These are phyloP conservation scores for Rhodotorula sp. DNA, from an alignment of 1,284 basidiomycete species.

Conservation along the genomic window DNA sequence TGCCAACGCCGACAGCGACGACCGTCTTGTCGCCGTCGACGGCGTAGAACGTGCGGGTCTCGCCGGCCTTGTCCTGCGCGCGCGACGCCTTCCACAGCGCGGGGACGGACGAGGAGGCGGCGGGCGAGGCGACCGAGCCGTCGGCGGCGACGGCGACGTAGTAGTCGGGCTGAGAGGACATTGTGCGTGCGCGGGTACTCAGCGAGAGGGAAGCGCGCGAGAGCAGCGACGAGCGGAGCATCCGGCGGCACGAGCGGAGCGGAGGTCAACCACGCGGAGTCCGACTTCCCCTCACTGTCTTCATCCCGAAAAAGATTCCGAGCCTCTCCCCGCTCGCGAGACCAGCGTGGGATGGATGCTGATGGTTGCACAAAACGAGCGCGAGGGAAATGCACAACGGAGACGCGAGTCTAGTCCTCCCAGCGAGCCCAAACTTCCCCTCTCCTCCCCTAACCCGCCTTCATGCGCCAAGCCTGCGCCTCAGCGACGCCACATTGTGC, in stretches of 20 bases:
- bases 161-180: constrained; percentile 22
- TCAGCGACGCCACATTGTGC: no score
- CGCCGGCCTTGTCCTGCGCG: constrained; percentile 63
- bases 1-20: constrained; percentile 38
- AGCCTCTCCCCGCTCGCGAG: background rate
- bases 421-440: background rate
- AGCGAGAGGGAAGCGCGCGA: background rate
- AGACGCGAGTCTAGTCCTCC: background rate
- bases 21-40: constrained; percentile 38
- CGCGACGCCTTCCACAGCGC: constrained; percentile 57
- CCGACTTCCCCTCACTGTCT: background rate
- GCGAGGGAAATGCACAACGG: background rate
- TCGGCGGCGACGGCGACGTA: constrained; percentile 31
- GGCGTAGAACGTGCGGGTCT: constrained; percentile 57
- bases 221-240: background rate
- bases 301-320: background rate
- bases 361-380: background rate
- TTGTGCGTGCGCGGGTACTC: constrained; percentile 5
- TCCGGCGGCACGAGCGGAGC: background rate
- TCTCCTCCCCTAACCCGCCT: background rate
- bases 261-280: constrained; percentile 1
- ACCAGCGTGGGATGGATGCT: background rate
- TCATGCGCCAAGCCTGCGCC: no score
- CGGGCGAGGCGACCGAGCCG: background rate
- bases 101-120: constrained; percentile 40